phyloP scores from a whole-genome alignment of 768 basidiomycete genomes.

The Auricularia heimuer region DNA sequence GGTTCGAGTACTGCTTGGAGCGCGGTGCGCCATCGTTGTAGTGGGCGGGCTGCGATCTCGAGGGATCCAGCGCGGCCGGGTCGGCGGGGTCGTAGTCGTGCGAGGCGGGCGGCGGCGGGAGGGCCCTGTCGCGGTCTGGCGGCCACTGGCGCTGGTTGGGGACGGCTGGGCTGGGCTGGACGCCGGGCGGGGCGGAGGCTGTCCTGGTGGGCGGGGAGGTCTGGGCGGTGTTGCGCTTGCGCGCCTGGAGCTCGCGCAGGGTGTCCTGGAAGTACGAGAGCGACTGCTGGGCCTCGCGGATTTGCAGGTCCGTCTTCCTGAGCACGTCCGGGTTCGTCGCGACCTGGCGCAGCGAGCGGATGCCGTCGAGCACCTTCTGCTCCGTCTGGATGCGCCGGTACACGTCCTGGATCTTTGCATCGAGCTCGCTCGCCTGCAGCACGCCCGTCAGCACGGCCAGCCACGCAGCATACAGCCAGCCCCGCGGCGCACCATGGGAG shows the following conservation, averaged over 20 bases:
- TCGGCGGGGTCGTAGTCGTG: neutral
- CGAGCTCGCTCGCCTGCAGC: constrained; percentile 32
- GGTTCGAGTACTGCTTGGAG: constrained; percentile 65
- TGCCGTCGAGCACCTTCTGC: constrained; percentile 84
- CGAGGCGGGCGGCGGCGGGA: constrained; percentile 43
- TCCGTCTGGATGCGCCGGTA: constrained; percentile 85
- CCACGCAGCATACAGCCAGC: too few species aligned
- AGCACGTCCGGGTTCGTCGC: constrained; percentile 83
- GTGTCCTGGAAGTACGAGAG: constrained; percentile 83
- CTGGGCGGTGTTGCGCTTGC: constrained; percentile 33
- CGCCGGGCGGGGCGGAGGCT: constrained; percentile 43
- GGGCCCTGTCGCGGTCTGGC: constrained; percentile 23
- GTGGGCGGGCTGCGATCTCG: neutral
- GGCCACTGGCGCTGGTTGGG: constrained; percentile 13
- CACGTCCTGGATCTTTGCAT: constrained; percentile 90
- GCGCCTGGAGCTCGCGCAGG: constrained; percentile 69
- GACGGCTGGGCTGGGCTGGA: constrained; percentile 25
- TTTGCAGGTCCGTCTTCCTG: constrained; percentile 70
- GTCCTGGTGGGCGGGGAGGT: constrained; percentile 41
- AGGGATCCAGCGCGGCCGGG: neutral
- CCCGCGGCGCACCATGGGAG: too few species aligned
- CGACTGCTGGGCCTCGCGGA: constrained; percentile 75
- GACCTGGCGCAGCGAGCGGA: constrained; percentile 66
- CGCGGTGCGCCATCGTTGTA: constrained; percentile 29
- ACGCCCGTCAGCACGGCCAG: too few species aligned